Conservation (phyloP, 805 yeast species). For the Candida nanaspora region DNA sequence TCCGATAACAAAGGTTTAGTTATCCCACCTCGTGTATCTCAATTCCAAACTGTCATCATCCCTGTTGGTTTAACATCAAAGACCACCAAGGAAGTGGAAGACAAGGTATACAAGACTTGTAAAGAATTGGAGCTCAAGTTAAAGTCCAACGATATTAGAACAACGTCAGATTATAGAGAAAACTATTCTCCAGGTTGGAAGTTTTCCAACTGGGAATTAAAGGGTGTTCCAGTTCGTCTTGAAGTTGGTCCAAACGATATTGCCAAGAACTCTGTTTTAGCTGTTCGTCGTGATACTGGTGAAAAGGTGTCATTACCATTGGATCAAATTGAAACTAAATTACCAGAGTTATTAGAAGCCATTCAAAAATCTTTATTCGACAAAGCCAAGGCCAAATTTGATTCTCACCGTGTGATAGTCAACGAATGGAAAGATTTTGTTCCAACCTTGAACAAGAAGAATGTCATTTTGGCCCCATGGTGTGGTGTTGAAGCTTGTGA, state of each 20-base stretch:
- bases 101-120: conserved; percentile 63
- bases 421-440: conserved; percentile 89
- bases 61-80: conserved; percentile 94
- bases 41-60: conserved; percentile 82
- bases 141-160: conserved; percentile 59
- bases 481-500: conserved; percentile 94
- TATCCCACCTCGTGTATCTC: conserved; percentile 95
- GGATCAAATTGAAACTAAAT: conserved; percentile 52
- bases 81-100: conserved; percentile 70
- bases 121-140: conserved; percentile 59
- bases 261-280: conserved; percentile 68
- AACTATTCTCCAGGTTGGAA: conserved; percentile 99
- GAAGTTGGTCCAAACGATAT: conserved; percentile 97
- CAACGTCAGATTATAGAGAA: conserved; percentile 80
- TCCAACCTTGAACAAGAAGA: conserved; percentile 84
- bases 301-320: conserved; percentile 64
- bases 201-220: conserved; percentile 93
- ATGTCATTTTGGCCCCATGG: conserved; percentile 93
- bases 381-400: conserved; percentile 77
- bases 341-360: conserved; percentile 74
- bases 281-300: conserved; percentile 90
- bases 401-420: conserved; percentile 75
- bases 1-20: conserved; percentile 98
- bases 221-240: conserved; percentile 89
- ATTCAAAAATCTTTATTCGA: conserved; percentile 70